Evolutionary conservation across 805 yeast species (phyloP), one percentile per base, ranked within the genome.

Genomic region (Candida montana): DNA sequence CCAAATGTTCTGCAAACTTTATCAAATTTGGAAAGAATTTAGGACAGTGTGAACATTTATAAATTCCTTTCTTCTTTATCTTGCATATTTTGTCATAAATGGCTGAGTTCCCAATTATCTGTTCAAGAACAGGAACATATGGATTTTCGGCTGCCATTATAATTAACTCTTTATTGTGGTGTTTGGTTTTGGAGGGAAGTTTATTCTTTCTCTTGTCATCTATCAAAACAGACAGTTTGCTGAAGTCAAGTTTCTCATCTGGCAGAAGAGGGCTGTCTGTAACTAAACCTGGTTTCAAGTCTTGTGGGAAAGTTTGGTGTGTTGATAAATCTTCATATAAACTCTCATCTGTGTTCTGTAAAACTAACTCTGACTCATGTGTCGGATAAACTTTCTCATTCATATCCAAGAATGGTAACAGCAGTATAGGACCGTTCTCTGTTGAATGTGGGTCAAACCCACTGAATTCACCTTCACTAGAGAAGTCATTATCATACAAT

Each of bases 1-100:
- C 79, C 46, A 75, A 49, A 49, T 75, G 80, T 12, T 52, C 42
- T 0, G 74, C 72, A 34, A 67, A 62, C 13, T 60, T 63, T 13
- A 61, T 56, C 8, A 72, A 50, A 10, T 64, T 63, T 6, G 64
- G 45, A 49, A 71, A 73, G 16, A 56, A 58, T 21, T 59, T 54
- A 0, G 69, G 52, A 42, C 79, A 74, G 42, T 74, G 78, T 5
- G 71, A 57, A 54, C 79, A 74, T 40, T 65, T 63, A 48, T 70
- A 72, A 24, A 63, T 56, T 0, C 72, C 77, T 45, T 67, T 65
- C 57, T 68, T 71, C 34, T 59, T 64, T 20, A 59, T 65, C 16
- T 56, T 58, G 8, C 51, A 35, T 10, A 63, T 49, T 10, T 56
- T 55, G 4, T 52, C 49, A 60, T 63, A 54, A 3, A 59, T 34